Evolutionary conservation across 441 rosid genomes (phyloP).

Genomic region (Metrosideros polymorpha): DNA sequence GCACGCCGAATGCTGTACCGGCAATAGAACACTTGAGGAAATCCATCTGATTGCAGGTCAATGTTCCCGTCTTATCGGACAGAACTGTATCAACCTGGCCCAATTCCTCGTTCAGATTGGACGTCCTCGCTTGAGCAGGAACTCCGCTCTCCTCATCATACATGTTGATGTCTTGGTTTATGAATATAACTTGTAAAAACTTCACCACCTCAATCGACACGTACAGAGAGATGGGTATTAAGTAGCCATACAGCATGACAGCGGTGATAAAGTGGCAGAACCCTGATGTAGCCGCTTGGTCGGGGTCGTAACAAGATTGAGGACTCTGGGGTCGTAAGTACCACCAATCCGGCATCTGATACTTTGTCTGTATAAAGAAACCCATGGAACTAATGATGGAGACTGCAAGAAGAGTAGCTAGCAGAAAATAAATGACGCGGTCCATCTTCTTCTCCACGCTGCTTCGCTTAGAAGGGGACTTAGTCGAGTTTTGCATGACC

Average conservation of each 20-base stretch:
- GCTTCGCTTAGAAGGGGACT: conserved; percentile 89
- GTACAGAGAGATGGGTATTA: conserved; percentile 91
- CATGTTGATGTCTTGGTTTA: conserved; percentile 76
- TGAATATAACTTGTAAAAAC: conserved; percentile 86
- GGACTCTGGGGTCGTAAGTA: conserved; percentile 52
- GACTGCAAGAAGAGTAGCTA: conserved; percentile 54
- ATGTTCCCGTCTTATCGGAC: conserved; percentile 93
- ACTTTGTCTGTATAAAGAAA: conserved; percentile 71
- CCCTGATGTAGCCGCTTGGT: conserved; percentile 43
- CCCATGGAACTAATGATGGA: conserved; percentile 81
- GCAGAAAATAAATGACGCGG: conserved; percentile 75
- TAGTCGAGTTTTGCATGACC: conserved; percentile 92
- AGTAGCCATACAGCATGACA: conserved; percentile 85
- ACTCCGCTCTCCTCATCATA: conserved; percentile 82
- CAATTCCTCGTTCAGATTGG: conserved; percentile 90
- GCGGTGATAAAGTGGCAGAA: conserved; percentile 84
- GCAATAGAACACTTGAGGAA: conserved; percentile 95
- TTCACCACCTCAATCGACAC: conserved; percentile 96
- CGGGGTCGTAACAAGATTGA: conserved; percentile 48
- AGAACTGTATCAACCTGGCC: conserved; percentile 95
- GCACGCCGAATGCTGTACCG: conserved; percentile 68
- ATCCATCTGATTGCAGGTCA: conserved; percentile 99
- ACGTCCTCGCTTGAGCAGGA: conserved; percentile 84
- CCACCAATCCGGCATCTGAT: conserved; percentile 73
- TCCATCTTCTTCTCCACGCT: conserved; percentile 89